Conservation (phyloP, 208 protist genomes). For the Zelonia costaricensis region DNA sequence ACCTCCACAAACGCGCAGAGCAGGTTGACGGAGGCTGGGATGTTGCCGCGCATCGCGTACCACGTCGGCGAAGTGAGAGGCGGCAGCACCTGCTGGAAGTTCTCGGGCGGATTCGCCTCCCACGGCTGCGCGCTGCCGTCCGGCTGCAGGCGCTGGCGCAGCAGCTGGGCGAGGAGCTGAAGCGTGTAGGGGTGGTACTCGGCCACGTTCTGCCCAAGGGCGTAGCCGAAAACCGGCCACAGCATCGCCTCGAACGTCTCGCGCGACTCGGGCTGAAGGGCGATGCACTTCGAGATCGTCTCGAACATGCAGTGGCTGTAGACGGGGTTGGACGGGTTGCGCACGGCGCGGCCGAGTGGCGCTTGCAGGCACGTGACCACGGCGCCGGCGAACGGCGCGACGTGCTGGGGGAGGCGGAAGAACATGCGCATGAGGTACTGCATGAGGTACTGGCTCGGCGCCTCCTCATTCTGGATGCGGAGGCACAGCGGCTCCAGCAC, state of each 20-base stretch:
- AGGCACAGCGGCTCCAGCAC: constrained; percentile 91
- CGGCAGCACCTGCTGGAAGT: constrained; percentile 62
- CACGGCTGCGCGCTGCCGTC: constrained; percentile 12
- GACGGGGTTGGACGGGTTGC: constrained; percentile 93
- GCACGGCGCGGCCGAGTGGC: constrained; percentile 59
- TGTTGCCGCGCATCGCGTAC: constrained; percentile 70
- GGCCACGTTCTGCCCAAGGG: constrained; percentile 90
- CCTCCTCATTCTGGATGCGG: constrained; percentile 39
- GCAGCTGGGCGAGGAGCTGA: constrained; percentile 95
- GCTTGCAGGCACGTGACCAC: constrained; percentile 54
- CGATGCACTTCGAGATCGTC: constrained; percentile 91
- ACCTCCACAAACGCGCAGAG: constrained; percentile 74
- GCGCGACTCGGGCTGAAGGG: constrained; percentile 42
- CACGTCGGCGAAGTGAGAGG: constrained; percentile 65
- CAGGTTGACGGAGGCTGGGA: constrained; percentile 82
- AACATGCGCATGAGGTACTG: constrained; percentile 90
- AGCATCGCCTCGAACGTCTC: constrained; percentile 80
- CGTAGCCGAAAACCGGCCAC: constrained; percentile 83
- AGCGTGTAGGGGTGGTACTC: constrained; percentile 98
- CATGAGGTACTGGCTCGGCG: constrained; percentile 92
- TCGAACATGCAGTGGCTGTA: constrained; percentile 98
- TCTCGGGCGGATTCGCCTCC: constrained; percentile 33
- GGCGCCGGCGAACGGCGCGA: constrained; percentile 57
- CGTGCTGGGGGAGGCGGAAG: constrained; percentile 38
- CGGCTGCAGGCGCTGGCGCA: constrained; percentile 77